Conservation (phyloP, 2,329 filamentous ascomycete species). For the Penicillium rolfsii region DNA sequence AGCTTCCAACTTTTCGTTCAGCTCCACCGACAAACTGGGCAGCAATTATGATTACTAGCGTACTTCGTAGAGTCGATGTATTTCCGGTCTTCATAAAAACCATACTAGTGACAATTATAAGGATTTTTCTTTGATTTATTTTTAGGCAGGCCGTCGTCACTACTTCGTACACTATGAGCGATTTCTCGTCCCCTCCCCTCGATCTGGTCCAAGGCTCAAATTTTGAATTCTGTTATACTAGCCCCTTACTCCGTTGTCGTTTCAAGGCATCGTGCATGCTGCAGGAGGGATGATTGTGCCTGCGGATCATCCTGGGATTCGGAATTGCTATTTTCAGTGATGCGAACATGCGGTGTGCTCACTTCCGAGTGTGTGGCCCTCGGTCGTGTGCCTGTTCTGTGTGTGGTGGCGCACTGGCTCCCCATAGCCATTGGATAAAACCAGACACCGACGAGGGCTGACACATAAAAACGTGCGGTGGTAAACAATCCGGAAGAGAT, state of each 20-base stretch:
- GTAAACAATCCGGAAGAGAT: not conserved
- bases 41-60: not conserved
- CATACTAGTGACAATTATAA: not conserved
- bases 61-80: not conserved
- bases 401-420: not conserved
- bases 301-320: slow-evolving; percentile 6
- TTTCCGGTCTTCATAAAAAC: not conserved
- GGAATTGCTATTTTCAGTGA: slow-evolving; percentile 10
- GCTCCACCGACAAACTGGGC: slow-evolving; percentile 1
- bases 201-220: not conserved
- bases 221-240: not conserved
- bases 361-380: not conserved
- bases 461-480: not conserved
- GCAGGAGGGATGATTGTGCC: slow-evolving; percentile 8
- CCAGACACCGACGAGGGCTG: not conserved
- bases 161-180: slow-evolving; percentile 10
- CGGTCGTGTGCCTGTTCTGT: not conserved
- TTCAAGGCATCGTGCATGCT: slow-evolving; percentile 2
- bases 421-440: not conserved
- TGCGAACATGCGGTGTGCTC: slow-evolving; percentile 21
- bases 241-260: not conserved
- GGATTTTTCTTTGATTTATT: not conserved
- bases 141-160: not conserved
- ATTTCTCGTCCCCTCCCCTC: slow-evolving; percentile 7
- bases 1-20: not conserved